Evolutionary conservation across 768 basidiomycete species (phyloP).

Genomic region (Coprinellus micaceus): DNA sequence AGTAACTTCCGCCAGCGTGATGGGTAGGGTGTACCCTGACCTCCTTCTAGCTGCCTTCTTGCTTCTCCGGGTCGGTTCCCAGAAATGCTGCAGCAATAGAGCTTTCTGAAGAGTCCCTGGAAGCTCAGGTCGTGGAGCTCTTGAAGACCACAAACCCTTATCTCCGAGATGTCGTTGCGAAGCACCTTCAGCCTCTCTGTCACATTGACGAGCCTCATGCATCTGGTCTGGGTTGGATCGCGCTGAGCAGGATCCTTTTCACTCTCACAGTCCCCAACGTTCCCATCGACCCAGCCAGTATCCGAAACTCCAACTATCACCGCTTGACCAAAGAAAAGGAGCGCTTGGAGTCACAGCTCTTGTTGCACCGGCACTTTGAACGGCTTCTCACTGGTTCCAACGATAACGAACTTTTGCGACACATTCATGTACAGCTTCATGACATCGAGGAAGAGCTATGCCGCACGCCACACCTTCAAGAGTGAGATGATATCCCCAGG

Average conservation of each 20-base stretch:
- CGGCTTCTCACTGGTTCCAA: slow-evolving; percentile 50
- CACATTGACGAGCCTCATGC: neutral
- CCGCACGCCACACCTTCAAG: slow-evolving; percentile 25
- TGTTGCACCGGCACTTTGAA: slow-evolving; percentile 56
- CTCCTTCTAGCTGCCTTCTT: too few relatives aligned
- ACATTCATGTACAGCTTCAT: slow-evolving; percentile 38
- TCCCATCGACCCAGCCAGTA: slow-evolving; percentile 83
- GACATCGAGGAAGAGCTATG: slow-evolving; percentile 26
- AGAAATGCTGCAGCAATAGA: too few relatives aligned
- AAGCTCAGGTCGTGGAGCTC: neutral
- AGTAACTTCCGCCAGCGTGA: neutral
- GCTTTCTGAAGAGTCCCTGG: too few relatives aligned
- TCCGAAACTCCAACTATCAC: slow-evolving; percentile 43
- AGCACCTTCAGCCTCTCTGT: neutral
- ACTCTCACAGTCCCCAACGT: too few relatives aligned
- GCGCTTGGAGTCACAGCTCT: slow-evolving; percentile 44
- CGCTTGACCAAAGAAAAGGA: slow-evolving; percentile 42
- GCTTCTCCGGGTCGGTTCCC: too few relatives aligned
- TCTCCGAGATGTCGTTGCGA: neutral
- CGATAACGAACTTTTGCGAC: slow-evolving; percentile 43
- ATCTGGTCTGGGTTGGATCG: slow-evolving; percentile 51
- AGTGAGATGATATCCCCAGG: slow-evolving; percentile 40
- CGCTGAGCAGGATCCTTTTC: slow-evolving; percentile 54
- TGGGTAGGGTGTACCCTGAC: too few relatives aligned
- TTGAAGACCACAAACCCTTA: neutral